Evolutionary conservation across 768 basidiomycete genomes (phyloP), one percentile per base, ranked within the genome.

Genomic region (Boletus rufocinnamomeus): DNA sequence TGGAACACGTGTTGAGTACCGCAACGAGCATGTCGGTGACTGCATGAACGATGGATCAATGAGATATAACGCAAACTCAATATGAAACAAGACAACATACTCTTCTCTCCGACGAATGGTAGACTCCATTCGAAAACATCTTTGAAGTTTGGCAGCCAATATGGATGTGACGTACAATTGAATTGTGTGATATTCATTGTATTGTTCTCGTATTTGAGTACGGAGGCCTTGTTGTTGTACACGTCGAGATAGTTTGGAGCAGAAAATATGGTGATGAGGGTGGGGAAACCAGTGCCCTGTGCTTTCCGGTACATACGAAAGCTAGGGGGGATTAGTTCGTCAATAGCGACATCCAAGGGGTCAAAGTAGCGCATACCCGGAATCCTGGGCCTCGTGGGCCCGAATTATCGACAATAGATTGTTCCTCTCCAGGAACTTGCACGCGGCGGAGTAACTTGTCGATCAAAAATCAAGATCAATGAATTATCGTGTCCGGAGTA

Each of bases 11-110:
- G 68, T 94, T 92, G 40, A 99, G 84, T 44, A 99, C 93, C 5
- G 95, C 94, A 35, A 96, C 94, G 56, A 99, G 80, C 95, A 98
- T 98, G 70, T 99, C 96, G 57, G 91, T 95, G 74, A 98, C 95
- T 98, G 58, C 5, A 48, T 27, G 40, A 14, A 55, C 19, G 28
- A 21, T 23, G 25, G 6, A 37, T 62, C 53, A 34, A 50, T 34
- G 45, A 44, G 50, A 23, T 21, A 23, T 19, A 10, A 5, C 8
- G 19, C 25, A 21, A 23, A 14, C 2, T 27, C 19, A 23, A 17
- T 28, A 50, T 28, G 11, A 48, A 50, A 14, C 21, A 13, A 16
- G 27, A 34, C 1, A 3, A 77, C 91, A 54, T 60, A 95, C 95
- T 97, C 78, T 98, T 98, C 63, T 93, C 87, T 52, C 95, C 95